Base-by-base conservation (phyloP, 2,329 filamentous ascomycete species). In the Phyllosticta capitalensis region DNA sequence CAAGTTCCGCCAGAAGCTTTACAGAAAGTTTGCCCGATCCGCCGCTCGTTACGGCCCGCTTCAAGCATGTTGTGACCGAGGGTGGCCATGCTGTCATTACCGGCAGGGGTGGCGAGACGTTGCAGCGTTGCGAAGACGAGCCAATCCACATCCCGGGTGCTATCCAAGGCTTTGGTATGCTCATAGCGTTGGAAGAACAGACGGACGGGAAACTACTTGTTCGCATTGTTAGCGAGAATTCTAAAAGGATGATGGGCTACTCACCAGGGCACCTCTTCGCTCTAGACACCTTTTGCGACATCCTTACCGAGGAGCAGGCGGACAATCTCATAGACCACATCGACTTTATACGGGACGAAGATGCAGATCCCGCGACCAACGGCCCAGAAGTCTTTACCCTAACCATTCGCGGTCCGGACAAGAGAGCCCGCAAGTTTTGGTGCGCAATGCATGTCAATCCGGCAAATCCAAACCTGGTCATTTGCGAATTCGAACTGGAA, bases 401-500 rank as follows among this genome's bases (percentile, higher is more conserved):
- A 55, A 86, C 87, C 0, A 79, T 95, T 52, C 82, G 82, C n/a
- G 73, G 78, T 0, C 81, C 84, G 0, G 76, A 79, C 24, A 69
- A 76, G 48, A 77, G 79, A 61, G 78, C 77, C 3, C 77, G 81
- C 57, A 94, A 92, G 68, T 74, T 95, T 1, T 96, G 91, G 91
- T 95, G 90, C 70, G 90, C 90, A 7, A 86, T 94, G 65, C 91
- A 96, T 67, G 81, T 89, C 60, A 88, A 86, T 56, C 80, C 85
- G 0, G 74, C 78, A 0, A 84, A 90, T 63, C 81, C 84, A 0
- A 82, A 89, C 52, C 72, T 92, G 22, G 77, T 95, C 26, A 87
- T 96, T 9, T 95, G 90, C 76, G 91, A 96, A 67, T 92, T 96
- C 61, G 91, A 96, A 69, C 73, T 90, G 1, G 90, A 95, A 69